Conservation (phyloP, 805 yeast species). For the Teunomyces barrocoloradensis region DNA sequence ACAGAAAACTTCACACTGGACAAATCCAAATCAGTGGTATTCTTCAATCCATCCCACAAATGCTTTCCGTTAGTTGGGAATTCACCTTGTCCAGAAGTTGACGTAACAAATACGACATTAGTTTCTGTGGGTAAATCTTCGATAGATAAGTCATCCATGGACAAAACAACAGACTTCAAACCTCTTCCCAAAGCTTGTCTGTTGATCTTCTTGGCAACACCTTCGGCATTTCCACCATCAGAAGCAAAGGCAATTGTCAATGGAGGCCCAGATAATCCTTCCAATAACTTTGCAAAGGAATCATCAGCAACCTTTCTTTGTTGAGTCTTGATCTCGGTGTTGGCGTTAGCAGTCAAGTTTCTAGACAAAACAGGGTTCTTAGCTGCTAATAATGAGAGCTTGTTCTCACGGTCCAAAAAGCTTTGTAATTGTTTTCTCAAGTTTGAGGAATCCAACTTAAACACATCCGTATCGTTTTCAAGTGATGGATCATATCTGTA, state of each 20-base stretch:
- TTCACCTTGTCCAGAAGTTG: constrained; percentile 87
- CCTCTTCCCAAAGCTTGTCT: constrained; percentile 81
- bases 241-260: constrained; percentile 82
- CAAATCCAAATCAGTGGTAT: constrained; percentile 61
- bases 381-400: constrained; percentile 68
- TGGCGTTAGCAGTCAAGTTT: constrained; percentile 62
- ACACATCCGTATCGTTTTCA: constrained; percentile 51
- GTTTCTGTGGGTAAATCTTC: constrained; percentile 74
- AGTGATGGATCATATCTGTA: constrained; percentile 77
- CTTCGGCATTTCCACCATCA: constrained; percentile 88
- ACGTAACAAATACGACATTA: constrained; percentile 64
- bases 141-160: constrained; percentile 69
- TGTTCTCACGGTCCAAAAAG: constrained; percentile 88
- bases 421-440: constrained; percentile 72
- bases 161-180: constrained; percentile 58
- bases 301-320: constrained; percentile 70
- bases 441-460: constrained; percentile 81
- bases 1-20: constrained; percentile 56
- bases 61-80: constrained; percentile 78
- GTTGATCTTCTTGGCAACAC: constrained; percentile 73
- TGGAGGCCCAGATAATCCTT: constrained; percentile 91
- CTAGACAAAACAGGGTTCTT: constrained; percentile 75
- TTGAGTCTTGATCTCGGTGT: constrained; percentile 51
- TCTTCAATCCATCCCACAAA: constrained; percentile 71
- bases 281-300: constrained; percentile 74